Conservation (phyloP, 1,284 basidiomycete species). For the Microbotryum violaceum region DNA sequence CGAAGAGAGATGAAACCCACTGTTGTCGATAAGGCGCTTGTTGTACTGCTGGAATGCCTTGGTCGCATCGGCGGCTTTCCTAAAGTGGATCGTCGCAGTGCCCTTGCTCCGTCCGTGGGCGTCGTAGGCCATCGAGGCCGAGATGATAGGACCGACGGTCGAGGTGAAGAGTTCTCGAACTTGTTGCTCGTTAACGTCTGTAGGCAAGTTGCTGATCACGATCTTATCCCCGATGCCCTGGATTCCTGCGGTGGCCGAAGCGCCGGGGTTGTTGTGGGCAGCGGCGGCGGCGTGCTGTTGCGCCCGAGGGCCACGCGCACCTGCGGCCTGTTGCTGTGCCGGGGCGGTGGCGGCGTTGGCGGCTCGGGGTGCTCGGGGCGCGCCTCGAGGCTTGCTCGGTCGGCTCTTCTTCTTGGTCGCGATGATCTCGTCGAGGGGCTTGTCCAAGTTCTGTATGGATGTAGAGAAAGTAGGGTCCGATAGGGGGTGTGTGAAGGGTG, state of each 20-base stretch:
- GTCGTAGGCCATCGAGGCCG: slow-evolving; percentile 80
- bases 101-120: slow-evolving; percentile 80
- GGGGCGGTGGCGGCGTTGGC: slow-evolving; percentile 34
- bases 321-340: slow-evolving; percentile 10
- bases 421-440: slow-evolving; percentile 76
- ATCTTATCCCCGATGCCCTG: slow-evolving; percentile 59
- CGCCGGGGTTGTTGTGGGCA: slow-evolving; percentile 34
- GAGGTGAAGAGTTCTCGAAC: slow-evolving; percentile 88
- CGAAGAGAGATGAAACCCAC: slow-evolving; percentile 59
- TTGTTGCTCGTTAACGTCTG: slow-evolving; percentile 89
- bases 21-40: slow-evolving; percentile 98
- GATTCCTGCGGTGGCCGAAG: slow-evolving; percentile 38
- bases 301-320: slow-evolving; percentile 20
- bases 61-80: slow-evolving; percentile 76
- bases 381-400: slow-evolving; percentile 19
- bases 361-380: slow-evolving; percentile 1
- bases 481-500: too few species aligned
- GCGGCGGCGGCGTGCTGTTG: slow-evolving; percentile 40
- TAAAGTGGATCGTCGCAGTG: slow-evolving; percentile 77
- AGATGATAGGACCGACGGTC: slow-evolving; percentile 79
- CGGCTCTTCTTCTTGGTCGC: slow-evolving; percentile 21
- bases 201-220: slow-evolving; percentile 88
- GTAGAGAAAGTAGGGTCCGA: too few species aligned
- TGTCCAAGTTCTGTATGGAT: slow-evolving; percentile 49
- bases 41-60: slow-evolving; percentile 93